Conservation (phyloP, 768 basidiomycete species). For the Rhodotorula taiwanensis region DNA sequence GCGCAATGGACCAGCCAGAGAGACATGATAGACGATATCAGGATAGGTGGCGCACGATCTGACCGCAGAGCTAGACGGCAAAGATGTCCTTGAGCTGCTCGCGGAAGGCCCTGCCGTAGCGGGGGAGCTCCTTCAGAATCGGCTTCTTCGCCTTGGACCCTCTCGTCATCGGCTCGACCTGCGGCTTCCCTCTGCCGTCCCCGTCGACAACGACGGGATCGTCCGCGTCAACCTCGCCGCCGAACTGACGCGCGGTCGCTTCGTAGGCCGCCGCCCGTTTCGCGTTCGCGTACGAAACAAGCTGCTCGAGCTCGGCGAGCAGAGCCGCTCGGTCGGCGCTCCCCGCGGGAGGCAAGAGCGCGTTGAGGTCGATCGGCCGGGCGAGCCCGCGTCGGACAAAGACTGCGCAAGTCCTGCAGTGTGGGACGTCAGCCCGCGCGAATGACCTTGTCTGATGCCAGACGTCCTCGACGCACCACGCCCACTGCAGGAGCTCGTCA, state of each 20-base stretch:
- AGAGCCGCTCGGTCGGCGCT: conserved; percentile 23
- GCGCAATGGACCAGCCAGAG: too few species aligned
- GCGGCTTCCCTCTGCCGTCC: conserved; percentile 9
- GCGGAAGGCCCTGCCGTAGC: conserved; percentile 6
- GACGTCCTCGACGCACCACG: conserved; percentile 1
- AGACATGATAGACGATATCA: too few species aligned
- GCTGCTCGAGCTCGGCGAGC: conserved; percentile 29
- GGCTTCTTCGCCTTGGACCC: conserved; percentile 10
- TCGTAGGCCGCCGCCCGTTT: conserved; percentile 19
- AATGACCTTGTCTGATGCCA: background rate
- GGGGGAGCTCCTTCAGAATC: conserved; percentile 9
- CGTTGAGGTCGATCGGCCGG: conserved; percentile 24
- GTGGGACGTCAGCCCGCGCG: too few species aligned
- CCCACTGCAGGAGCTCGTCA: conserved; percentile 34
- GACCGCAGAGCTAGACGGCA: too few species aligned
- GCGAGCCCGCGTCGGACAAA: conserved; percentile 32
- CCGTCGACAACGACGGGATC: conserved; percentile 30
- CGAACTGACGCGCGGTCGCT: background rate
- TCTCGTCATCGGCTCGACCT: conserved; percentile 9
- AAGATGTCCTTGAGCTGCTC: conserved; percentile 25
- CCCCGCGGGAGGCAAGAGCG: conserved; percentile 13
- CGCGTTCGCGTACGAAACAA: conserved; percentile 16
- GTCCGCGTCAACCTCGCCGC: conserved; percentile 32
- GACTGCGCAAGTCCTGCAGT: conserved; percentile 20
- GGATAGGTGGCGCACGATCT: too few species aligned